Base-by-base conservation (phyloP, 257 asterid species). In the Thymus mandschuricus region DNA sequence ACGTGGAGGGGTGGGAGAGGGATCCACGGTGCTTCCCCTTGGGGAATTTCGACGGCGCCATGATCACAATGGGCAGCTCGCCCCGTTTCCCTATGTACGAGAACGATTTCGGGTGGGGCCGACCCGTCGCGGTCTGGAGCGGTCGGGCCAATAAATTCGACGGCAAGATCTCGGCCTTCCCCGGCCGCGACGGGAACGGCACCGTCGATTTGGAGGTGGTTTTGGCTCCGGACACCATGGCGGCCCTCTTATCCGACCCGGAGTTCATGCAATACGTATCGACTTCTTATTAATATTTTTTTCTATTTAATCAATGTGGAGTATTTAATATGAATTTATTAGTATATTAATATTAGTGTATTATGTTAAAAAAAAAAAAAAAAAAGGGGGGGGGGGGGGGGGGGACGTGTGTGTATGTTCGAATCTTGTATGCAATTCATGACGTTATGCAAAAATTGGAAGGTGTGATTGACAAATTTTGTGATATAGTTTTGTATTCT, bases 41-140 rank as follows among this genome's bases (percentile, higher is more conserved):
- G 75, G 90, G 88, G 5, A 85, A 85, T 45, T 85, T 83, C 27
- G 89, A 86, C 57, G 86, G 92, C 41, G 86, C 85, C 2, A 84
- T 84, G 92, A 65, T 85, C 48, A 80, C 83, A 8, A 74, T 78
- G 81, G 84, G 90, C 13, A 80, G 89, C 38, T 86, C 90, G 38
- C 83, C 85, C 11, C 34, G 84, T 15, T 85, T 85, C 46, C 89
- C 87, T 0, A 85, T 85, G 87, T 85, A 80, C 46, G 82, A 81
- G 0, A 84, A 83, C 44, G 82, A 85, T 80, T 85, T 85, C 75
- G 87, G 90, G 54, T 85, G 90, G 87, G 86, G 86, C 4, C 75
- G 75, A 41, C 88, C 86, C 1, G 60, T 86, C 0, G 80, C 79
- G 1, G 81, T 86, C 45, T 72, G 82, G 69, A 86, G 86, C 65